A percentile compares a stretch with the other conserved stretches of the same genome.
Evolutionary conservation across 2,329 filamentous ascomycete species (phyloP).

Genomic region (Fonsecaea erecta): DNA sequence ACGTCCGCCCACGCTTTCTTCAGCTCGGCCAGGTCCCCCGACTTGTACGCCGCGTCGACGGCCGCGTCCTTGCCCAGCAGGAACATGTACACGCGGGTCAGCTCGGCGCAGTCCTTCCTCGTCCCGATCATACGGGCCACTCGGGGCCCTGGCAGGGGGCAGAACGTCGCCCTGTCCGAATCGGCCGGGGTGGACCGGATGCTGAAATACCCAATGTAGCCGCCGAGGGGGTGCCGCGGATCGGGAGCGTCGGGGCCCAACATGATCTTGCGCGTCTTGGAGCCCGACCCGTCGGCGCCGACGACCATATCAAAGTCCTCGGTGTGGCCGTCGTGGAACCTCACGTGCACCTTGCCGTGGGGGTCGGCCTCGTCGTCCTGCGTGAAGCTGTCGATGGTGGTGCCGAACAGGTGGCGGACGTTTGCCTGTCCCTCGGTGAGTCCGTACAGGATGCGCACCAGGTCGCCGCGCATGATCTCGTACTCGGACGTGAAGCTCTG

Average conservation of each 20-base stretch:
- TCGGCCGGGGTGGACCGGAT: constrained; percentile 38
- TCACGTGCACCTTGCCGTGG: constrained; percentile 42
- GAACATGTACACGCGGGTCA: constrained; percentile 37
- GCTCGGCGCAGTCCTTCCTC: constrained; percentile 18
- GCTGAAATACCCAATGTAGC: constrained; percentile 41
- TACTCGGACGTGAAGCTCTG: constrained; percentile 59
- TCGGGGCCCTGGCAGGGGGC: constrained; percentile 35
- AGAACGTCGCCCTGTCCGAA: constrained; percentile 27
- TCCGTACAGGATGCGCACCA: constrained; percentile 58
- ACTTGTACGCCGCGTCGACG: constrained; percentile 1
- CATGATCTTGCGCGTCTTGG: constrained; percentile 53
- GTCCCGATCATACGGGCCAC: constrained; percentile 35
- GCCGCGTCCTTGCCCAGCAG: neutral
- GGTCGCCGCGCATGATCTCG: constrained; percentile 64
- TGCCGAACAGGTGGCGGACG: constrained; percentile 45
- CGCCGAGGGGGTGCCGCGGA: constrained; percentile 33
- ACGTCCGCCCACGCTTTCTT: constrained; percentile 40
- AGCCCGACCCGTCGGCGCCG: constrained; percentile 61
- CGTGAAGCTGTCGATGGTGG: constrained; percentile 39
- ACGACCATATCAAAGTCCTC: constrained; percentile 59
- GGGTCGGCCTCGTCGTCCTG: constrained; percentile 39
- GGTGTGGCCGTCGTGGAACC: constrained; percentile 51
- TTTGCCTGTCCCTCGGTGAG: constrained; percentile 17
- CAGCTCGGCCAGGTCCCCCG: constrained; percentile 34
- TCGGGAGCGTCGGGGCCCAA: constrained; percentile 37